A percentile compares a stretch with the other conserved stretches of the same genome.
Evolutionary conservation across 1,139 yeast genomes (phyloP).

Genomic region (Schwanniomyces etchellsii): DNA sequence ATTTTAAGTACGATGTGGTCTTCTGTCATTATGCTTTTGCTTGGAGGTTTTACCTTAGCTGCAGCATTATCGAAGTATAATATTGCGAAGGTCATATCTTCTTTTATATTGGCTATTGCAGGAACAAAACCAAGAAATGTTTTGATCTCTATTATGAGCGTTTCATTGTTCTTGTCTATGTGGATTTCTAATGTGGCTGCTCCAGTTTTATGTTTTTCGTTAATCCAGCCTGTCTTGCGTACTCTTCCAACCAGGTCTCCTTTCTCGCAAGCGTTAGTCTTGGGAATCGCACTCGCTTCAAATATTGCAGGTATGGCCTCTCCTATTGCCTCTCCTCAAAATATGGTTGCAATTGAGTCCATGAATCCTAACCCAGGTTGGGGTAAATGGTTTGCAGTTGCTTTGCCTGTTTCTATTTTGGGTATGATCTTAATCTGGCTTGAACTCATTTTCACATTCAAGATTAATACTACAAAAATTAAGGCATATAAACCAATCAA

Average conservation of each 20-base stretch:
- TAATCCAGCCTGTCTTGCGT: conserved; percentile 81
- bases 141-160: conserved; percentile 73
- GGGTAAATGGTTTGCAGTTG: conserved; percentile 89
- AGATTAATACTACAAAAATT: conserved; percentile 42
- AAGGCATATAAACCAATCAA: conserved; percentile 59
- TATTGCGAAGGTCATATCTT: conserved; percentile 79
- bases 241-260: conserved; percentile 74
- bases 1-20: conserved; percentile 92
- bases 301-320: conserved; percentile 96
- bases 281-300: conserved; percentile 89
- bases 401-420: conserved; percentile 70
- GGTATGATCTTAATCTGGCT: conserved; percentile 67
- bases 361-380: conserved; percentile 92
- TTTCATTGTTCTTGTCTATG: conserved; percentile 82
- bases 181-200: conserved; percentile 98
- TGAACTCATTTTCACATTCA: conserved; percentile 62
- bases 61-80: conserved; percentile 90
- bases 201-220: conserved; percentile 85
- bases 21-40: conserved; percentile 77
- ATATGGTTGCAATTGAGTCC: conserved; percentile 78
- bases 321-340: conserved; percentile 94
- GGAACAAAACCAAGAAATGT: conserved; percentile 82
- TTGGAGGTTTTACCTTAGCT: conserved; percentile 93
- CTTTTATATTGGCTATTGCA: conserved; percentile 72
- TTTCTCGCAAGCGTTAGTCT: conserved; percentile 75